Evolutionary conservation across 106 monocot genomes (phyloP).

Genomic region (Triglochin maritima): DNA sequence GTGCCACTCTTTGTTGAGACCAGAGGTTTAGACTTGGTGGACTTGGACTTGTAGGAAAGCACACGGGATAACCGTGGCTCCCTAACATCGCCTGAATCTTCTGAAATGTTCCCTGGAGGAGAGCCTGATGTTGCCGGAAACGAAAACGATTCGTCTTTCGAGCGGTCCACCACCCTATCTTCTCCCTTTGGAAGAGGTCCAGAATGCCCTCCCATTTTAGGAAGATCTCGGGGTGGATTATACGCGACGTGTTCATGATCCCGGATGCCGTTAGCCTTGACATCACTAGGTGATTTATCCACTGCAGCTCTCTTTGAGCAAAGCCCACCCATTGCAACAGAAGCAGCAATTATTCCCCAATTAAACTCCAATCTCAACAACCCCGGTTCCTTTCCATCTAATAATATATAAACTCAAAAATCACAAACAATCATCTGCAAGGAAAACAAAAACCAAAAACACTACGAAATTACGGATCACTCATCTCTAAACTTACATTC

Average conservation of each 20-base stretch:
- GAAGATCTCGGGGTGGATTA: background rate
- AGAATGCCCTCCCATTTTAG: conserved; percentile 11
- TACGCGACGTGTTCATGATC: conserved; percentile 17
- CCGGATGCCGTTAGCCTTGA: conserved; percentile 31
- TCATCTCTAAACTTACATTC: background rate
- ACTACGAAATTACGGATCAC: background rate
- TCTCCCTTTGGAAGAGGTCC: conserved; percentile 5
- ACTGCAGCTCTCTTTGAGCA: conserved; percentile 68
- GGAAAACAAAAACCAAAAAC: background rate
- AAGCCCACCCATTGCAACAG: conserved; percentile 54
- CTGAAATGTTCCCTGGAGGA: background rate
- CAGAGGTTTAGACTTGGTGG: conserved; percentile 33
- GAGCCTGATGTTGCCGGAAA: conserved; percentile 13
- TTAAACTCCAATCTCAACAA: conserved; percentile 11
- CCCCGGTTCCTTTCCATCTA: conserved; percentile 5
- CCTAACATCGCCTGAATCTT: conserved; percentile 3
- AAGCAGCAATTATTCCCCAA: background rate
- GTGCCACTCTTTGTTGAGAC: conserved; percentile 39
- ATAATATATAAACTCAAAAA: background rate
- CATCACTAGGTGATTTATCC: conserved; percentile 88
- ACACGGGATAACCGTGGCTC: conserved; percentile 43
- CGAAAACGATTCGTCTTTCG: conserved; percentile 21
- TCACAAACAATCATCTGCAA: background rate
- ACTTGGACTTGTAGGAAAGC: conserved; percentile 50
- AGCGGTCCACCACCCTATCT: conserved; percentile 19